Percentiles rank a stretch among this genome's conserved stretches.
Conservation (phyloP, 306 rosid genomes). For the Medicago arabica region DNA sequence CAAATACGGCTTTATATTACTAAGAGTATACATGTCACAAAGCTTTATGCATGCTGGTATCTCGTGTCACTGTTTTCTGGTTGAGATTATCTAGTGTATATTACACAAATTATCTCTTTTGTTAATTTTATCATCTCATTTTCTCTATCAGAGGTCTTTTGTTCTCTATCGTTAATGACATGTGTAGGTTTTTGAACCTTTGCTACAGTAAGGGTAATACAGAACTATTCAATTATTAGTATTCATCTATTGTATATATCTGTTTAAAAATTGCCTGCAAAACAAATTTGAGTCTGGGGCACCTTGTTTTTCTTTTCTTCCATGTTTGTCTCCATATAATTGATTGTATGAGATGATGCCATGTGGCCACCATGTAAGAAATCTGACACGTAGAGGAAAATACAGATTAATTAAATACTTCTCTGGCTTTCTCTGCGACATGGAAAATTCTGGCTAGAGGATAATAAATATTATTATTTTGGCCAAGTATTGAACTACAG, state of each 20-base stretch:
- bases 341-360: conserved; percentile 4
- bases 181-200: conserved; percentile 3
- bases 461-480: background rate
- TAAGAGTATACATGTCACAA: background rate
- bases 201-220: background rate
- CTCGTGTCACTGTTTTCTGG: conserved; percentile 9
- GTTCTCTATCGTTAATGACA: conserved; percentile 6
- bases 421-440: conserved; percentile 11
- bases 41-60: conserved; percentile 13
- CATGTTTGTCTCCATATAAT: background rate
- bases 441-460: background rate
- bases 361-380: background rate
- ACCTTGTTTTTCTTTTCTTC: background rate
- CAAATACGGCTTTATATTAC: conserved; percentile 22
- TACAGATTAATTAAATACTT: conserved; percentile 18
- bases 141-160: conserved; percentile 4
- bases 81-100: background rate
- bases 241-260: background rate
- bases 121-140: background rate
- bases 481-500: background rate
- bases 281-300: conserved; percentile 1
- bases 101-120: background rate
- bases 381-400: conserved; percentile 13
- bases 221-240: conserved; percentile 3
- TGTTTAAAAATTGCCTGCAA: background rate